phyloP scores from a whole-genome alignment of 306 rosid genomes.

The Purshia tridentata region DNA sequence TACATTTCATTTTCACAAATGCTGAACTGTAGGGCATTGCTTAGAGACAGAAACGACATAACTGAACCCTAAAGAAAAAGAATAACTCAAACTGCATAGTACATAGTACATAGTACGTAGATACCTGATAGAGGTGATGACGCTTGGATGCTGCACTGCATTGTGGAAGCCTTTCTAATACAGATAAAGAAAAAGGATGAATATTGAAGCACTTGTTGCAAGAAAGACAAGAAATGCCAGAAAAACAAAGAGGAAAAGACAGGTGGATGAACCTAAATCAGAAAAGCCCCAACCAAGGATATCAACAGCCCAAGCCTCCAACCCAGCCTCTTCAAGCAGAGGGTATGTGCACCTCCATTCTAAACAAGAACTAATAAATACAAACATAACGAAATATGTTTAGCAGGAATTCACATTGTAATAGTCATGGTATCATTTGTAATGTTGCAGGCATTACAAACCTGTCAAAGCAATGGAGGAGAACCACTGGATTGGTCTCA shows the following conservation, averaged over 20 bases:
- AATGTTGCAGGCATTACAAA: slow-evolving; percentile 26
- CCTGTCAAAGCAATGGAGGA: slow-evolving; percentile 95
- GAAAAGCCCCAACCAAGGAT: slow-evolving; percentile 99
- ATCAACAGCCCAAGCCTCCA: slow-evolving; percentile 94
- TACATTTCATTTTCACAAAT: background rate
- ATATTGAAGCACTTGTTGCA: slow-evolving; percentile 2
- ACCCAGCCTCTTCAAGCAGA: slow-evolving; percentile 79
- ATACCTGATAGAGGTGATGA: slow-evolving; percentile 79
- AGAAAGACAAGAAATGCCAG: background rate
- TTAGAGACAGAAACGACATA: background rate
- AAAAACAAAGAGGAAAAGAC: background rate
- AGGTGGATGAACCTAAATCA: slow-evolving; percentile 64
- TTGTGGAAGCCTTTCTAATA: slow-evolving; percentile 68
- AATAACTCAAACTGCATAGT: background rate
- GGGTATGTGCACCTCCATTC: slow-evolving; percentile 90
- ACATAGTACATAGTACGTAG: background rate
- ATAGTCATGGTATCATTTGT: slow-evolving; percentile 8
- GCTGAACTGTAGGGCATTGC: background rate
- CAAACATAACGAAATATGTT: slow-evolving; percentile 23
- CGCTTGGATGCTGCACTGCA: slow-evolving; percentile 80
- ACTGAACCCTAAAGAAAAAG: background rate
- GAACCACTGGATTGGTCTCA: slow-evolving; percentile 72
- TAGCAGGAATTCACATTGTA: slow-evolving; percentile 10
- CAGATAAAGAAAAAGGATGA: slow-evolving; percentile 12
- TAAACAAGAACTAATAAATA: slow-evolving; percentile 73